phyloP scores from a whole-genome alignment of 768 basidiomycete species.

The Pleurotus tuber-regium region DNA sequence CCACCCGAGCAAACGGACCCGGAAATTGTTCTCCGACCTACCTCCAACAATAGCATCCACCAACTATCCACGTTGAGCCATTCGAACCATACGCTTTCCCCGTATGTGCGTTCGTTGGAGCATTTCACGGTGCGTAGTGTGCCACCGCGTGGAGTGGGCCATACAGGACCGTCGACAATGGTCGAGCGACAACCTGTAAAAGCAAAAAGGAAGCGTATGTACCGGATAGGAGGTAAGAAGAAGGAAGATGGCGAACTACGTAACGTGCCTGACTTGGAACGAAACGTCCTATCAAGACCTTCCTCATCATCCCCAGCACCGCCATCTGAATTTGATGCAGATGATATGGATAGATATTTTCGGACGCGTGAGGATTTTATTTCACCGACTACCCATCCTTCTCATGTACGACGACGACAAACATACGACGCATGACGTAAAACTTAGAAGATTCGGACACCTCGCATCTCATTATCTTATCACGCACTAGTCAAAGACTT shows the following conservation, averaged over 20 bases:
- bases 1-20: constrained; percentile 34
- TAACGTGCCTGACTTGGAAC: constrained; percentile 3
- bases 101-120: constrained; percentile 86
- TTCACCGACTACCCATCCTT: constrained; percentile 15
- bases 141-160: constrained; percentile 51
- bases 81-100: constrained; percentile 92
- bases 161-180: constrained; percentile 28
- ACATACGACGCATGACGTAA: constrained; percentile 6
- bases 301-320: constrained; percentile 15
- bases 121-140: constrained; percentile 93
- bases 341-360: constrained; percentile 78
- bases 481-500: no score
- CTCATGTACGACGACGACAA: constrained; percentile 22
- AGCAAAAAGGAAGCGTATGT: constrained; percentile 74
- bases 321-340: constrained; percentile 53
- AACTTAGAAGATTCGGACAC: constrained; percentile 4
- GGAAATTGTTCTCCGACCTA: constrained; percentile 63
- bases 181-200: constrained; percentile 58
- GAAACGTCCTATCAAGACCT: constrained; percentile 11
- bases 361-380: constrained; percentile 27
- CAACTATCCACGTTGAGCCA: constrained; percentile 83
- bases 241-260: background rate
- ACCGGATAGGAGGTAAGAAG: constrained; percentile 51
- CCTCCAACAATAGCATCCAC: constrained; percentile 69
- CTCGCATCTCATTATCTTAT: no score